phyloP scores from a whole-genome alignment of 192 early-diverging fungal genomes.

The Coemansia guatemalensis region DNA sequence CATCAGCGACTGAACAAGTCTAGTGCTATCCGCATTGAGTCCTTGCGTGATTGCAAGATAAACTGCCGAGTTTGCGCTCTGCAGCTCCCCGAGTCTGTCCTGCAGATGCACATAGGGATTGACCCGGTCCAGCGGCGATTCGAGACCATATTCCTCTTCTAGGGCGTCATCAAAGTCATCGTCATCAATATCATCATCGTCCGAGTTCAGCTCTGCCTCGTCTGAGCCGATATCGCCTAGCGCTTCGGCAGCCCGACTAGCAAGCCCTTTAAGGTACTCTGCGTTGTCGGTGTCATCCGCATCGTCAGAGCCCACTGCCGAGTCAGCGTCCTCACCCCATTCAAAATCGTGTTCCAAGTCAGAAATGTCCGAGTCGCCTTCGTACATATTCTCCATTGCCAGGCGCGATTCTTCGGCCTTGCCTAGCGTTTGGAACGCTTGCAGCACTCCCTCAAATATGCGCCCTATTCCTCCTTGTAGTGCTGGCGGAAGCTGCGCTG shows the following conservation, averaged over 20 bases:
- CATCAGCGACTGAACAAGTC: slow-evolving; percentile 45
- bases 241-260: slow-evolving; percentile 52
- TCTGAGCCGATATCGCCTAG: slow-evolving; percentile 51
- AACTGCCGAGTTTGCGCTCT: slow-evolving; percentile 31
- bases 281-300: slow-evolving; percentile 57
- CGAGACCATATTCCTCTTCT: slow-evolving; percentile 74
- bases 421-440: slow-evolving; percentile 76
- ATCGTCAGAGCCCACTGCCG: slow-evolving; percentile 12
- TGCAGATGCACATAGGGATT: slow-evolving; percentile 73
- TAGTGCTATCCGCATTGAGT: slow-evolving; percentile 41
- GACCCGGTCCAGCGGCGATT: slow-evolving; percentile 75
- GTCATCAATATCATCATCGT: slow-evolving; percentile 58
- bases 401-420: slow-evolving; percentile 49
- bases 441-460: slow-evolving; percentile 69
- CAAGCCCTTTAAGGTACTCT: slow-evolving; percentile 63
- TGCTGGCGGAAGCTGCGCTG: slow-evolving; percentile 66
- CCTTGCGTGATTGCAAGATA: slow-evolving; percentile 37
- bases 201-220: slow-evolving; percentile 30
- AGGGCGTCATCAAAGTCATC: slow-evolving; percentile 66
- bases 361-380: slow-evolving; percentile 31
- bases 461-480: slow-evolving; percentile 74
- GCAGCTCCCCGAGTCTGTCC: slow-evolving; percentile 58
- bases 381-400: slow-evolving; percentile 50
- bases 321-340: slow-evolving; percentile 25
- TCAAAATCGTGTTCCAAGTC: slow-evolving; percentile 34